Evolutionary conservation across 768 basidiomycete genomes (phyloP), one percentile per base, ranked within the genome.

Genomic region (Suillus occidentalis): DNA sequence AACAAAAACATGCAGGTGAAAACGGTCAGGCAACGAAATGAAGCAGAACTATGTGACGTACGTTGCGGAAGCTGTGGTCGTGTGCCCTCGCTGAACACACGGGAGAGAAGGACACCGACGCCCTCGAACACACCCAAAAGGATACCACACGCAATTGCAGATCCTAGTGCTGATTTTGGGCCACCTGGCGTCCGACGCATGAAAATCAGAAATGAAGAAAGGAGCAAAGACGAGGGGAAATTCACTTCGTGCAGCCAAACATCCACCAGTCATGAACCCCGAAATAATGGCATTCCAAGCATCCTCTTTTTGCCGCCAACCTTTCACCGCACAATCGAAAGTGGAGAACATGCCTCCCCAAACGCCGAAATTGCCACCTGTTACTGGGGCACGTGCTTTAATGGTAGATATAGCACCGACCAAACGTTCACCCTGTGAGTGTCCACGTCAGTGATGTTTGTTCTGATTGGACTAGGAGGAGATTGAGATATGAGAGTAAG

Each of bases 221-320:
- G 55, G 31, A 37, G 6, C 37, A 13, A 28, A 14, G 52, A 31
- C 6, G 13, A 34, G 12, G 34, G 37, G 10, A 25, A 37, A 89
- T 93, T 79, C 77, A 97, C 97, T 94, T 81, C 97, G 86, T 67
- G 92, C 86, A 64, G 97, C 97, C 62, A 98, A 79, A 76, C 93
- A 96, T 63, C 97, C 97, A 78, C 97, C 97, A 12, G 97, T 99
- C 89, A 97, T 86, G 81, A 99, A 99, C 53, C 97, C 97, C 31
- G 95, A 95, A 60, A 97, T 90, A 72, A 99, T 99, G 49, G 95
- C 95, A 74, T 99, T 99, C 95, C 95, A 99, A 60, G 97, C 92
- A 77, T 97, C 96, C 79, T 97, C 95, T 76, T 98, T 97, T 81
- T 97, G 95, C 76, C 95, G 85, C 82, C 88, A 94, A 16, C 95